Percentiles rank a stretch among this genome's conserved stretches.
These are phyloP conservation scores for Tuber brumale DNA, from an alignment of 495 filamentous ascomycete genomes.

Conservation along the genomic window DNA sequence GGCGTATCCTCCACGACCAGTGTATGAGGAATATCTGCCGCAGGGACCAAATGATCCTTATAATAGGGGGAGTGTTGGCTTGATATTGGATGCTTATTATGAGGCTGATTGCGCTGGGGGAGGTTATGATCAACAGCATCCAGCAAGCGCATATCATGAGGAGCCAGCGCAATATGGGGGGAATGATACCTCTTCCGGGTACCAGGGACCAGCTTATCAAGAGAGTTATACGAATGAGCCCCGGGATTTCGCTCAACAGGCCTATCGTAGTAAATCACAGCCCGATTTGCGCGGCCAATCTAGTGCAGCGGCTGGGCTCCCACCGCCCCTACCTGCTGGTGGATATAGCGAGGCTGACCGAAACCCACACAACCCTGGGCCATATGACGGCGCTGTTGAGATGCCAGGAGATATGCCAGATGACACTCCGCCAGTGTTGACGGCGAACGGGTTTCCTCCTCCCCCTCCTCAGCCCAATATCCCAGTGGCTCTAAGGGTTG, in stretches of 20 bases:
- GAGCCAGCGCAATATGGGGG: neutral
- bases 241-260: constrained; percentile 43
- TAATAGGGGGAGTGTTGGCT: constrained; percentile 33
- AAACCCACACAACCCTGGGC: constrained; percentile 36
- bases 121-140: constrained; percentile 21
- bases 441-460: constrained; percentile 38
- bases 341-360: constrained; percentile 43
- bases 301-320: constrained; percentile 38
- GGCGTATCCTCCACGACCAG: constrained; percentile 12
- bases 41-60: constrained; percentile 18
- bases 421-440: constrained; percentile 22
- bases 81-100: constrained; percentile 38
- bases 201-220: neutral
- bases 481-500: constrained; percentile 26
- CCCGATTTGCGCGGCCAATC: constrained; percentile 53
- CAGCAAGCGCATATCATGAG: constrained; percentile 16
- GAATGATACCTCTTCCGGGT: neutral
- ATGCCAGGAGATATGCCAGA: constrained; percentile 20
- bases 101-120: constrained; percentile 27
- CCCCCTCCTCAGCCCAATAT: constrained; percentile 42
- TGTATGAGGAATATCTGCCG: neutral
- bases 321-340: constrained; percentile 16
- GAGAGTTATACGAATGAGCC: constrained; percentile 22
- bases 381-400: constrained; percentile 30
- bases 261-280: constrained; percentile 57